Evolutionary conservation across 805 yeast genomes (phyloP), one percentile per base, ranked within the genome.

Genomic region (Yamadazyma olivae): DNA sequence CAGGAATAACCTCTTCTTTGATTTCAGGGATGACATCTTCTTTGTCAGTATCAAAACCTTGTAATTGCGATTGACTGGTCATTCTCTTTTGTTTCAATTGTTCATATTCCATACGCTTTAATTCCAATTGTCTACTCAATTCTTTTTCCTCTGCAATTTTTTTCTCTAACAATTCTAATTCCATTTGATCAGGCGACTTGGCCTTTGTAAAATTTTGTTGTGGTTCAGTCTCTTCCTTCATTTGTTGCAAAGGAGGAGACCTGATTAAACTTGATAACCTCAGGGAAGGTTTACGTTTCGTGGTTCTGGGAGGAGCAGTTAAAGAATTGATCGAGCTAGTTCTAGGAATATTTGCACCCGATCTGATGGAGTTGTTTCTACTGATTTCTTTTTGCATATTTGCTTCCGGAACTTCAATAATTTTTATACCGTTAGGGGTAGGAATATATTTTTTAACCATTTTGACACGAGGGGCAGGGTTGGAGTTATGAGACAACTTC

Each of bases 391-490:
- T 52, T 33, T 62, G 53, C 39, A 60, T 51, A 25, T 55, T 49
- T 9, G 70, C 71, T 38, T 63, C 71, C 0, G 88, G 85, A 3
- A 83, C 89, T 46, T 83, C 90, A 4, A 83, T 65, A 7, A 81
- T 69, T 33, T 80, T 74, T 37, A 83, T 67, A 10, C 93, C 93
- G 47, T 76, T 70, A 3, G 85, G 79, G 2, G 88, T 81, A 2
- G 93, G 91, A 30, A 83, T 70, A 59, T 83, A 83, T 44, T 77
- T 81, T 45, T 79, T 81, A 7, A 82, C 73, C 61, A 74, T 81
- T 36, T 64, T 73, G 10, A 50, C 57, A 13, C 45, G 27, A 1
- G 40, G 33, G 6, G 33, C 15, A 10, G 28, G 18, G 15, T 38
- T 35, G 12, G 27, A 20, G 7, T 17, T 13, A 33, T 57, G 62